A percentile compares a stretch with the other conserved stretches of the same genome.
Evolutionary conservation across 2,329 filamentous ascomycete genomes (phyloP).

Genomic region (Cryphonectria naterciae): DNA sequence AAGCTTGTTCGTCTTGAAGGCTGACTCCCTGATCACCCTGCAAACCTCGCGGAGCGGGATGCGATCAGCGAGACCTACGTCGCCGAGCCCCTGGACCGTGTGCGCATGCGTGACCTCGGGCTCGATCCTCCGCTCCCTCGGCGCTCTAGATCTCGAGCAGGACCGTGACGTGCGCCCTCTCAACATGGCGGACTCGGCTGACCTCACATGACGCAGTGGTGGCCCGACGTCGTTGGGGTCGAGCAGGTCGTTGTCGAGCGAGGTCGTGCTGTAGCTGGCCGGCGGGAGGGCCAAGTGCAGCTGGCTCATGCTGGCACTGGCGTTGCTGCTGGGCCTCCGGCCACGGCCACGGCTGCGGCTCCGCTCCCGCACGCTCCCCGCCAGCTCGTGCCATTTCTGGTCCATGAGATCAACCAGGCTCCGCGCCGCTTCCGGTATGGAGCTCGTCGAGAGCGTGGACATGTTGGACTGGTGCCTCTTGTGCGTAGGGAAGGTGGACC

Average conservation of each 20-base stretch:
- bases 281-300: slow-evolving; percentile 28
- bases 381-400: slow-evolving; percentile 37
- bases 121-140: slow-evolving; percentile 53
- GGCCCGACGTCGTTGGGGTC: slow-evolving; percentile 24
- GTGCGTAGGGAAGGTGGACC: slow-evolving; percentile 41
- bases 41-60: slow-evolving; percentile 88
- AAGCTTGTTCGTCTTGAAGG: slow-evolving; percentile 74
- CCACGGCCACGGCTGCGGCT: slow-evolving; percentile 39
- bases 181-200: slow-evolving; percentile 23
- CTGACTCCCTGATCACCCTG: slow-evolving; percentile 74
- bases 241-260: slow-evolving; percentile 26
- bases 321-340: slow-evolving; percentile 40
- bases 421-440: slow-evolving; percentile 49
- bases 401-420: slow-evolving; percentile 44
- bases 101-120: slow-evolving; percentile 77
- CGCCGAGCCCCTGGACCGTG: slow-evolving; percentile 37
- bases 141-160: slow-evolving; percentile 29
- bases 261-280: slow-evolving; percentile 31
- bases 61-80: slow-evolving; percentile 81
- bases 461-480: slow-evolving; percentile 51
- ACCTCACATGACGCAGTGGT: slow-evolving; percentile 23
- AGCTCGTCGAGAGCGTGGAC: slow-evolving; percentile 37
- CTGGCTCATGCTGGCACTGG: slow-evolving; percentile 45
- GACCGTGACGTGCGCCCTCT: slow-evolving; percentile 22
- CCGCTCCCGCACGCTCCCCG: slow-evolving; percentile 34